Percentiles rank a stretch among this genome's conserved stretches.
phyloP scores from a whole-genome alignment of 2,329 filamentous ascomycete species.

The Ceratocystis eucalypticola region DNA sequence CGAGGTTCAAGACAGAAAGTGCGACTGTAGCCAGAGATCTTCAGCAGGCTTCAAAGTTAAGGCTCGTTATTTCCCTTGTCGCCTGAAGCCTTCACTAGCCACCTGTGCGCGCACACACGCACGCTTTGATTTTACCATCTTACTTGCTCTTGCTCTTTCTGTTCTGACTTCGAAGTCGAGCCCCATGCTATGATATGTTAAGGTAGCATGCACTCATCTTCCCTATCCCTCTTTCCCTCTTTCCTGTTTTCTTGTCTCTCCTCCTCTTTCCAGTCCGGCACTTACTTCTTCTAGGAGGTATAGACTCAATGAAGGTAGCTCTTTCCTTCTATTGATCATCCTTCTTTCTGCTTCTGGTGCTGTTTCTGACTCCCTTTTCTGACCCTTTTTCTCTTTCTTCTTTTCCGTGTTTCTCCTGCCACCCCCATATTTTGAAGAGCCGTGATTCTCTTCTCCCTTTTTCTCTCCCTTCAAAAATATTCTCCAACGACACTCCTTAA shows the following conservation, averaged over 20 bases:
- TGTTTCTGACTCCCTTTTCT: background rate
- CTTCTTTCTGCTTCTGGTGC: constrained; percentile 4
- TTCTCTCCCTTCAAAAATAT: background rate
- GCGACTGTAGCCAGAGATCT: background rate
- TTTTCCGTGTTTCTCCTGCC: constrained; percentile 1
- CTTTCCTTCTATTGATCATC: background rate
- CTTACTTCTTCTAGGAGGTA: background rate
- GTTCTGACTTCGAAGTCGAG: background rate
- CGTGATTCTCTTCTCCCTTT: constrained; percentile 7
- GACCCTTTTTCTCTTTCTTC: background rate
- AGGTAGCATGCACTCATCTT: background rate
- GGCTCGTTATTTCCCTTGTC: background rate
- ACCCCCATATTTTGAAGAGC: constrained; percentile 1
- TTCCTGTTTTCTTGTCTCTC: background rate
- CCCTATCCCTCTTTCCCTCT: background rate
- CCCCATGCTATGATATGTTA: background rate
- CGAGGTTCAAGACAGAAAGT: background rate
- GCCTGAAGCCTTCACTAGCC: background rate
- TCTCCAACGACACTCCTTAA: constrained; percentile 3
- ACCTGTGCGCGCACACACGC: background rate
- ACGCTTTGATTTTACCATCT: background rate
- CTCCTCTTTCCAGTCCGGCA: background rate
- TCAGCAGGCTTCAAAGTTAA: background rate
- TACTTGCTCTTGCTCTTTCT: constrained; percentile 1
- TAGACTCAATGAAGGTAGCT: background rate